Conservation (phyloP, 306 rosid species). For the Trifolium pratense region DNA sequence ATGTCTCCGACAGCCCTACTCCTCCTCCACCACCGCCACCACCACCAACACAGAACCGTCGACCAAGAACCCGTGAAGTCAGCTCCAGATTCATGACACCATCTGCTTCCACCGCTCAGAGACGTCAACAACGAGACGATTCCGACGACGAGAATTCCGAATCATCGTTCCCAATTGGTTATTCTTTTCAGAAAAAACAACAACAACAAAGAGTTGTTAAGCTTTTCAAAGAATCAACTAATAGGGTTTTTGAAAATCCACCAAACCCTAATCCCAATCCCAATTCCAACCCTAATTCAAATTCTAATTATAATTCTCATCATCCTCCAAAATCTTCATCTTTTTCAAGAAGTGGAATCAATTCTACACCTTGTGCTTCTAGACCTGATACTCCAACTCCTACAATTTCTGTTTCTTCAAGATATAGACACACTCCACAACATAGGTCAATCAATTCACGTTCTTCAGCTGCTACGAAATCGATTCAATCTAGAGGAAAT, state of each 20-base stretch:
- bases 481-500: constrained; percentile 56
- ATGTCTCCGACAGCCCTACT: constrained; percentile 26
- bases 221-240: constrained; percentile 47
- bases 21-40: constrained; percentile 57
- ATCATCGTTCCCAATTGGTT: constrained; percentile 47
- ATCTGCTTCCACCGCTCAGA: constrained; percentile 39
- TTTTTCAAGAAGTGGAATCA: constrained; percentile 48
- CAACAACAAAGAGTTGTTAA: constrained; percentile 63
- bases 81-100: constrained; percentile 91
- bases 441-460: constrained; percentile 38
- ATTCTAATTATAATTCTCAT: not conserved
- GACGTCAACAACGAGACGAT: constrained; percentile 52
- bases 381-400: constrained; percentile 80
- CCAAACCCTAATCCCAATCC: constrained; percentile 21
- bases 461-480: constrained; percentile 65
- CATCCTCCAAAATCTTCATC: constrained; percentile 54
- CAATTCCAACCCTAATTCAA: not conserved
- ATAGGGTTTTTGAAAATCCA: constrained; percentile 30
- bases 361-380: constrained; percentile 50
- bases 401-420: constrained; percentile 52
- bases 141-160: constrained; percentile 65
- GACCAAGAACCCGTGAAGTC: constrained; percentile 87
- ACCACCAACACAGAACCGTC: constrained; percentile 45
- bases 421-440: constrained; percentile 55
- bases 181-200: constrained; percentile 54